Evolutionary conservation across 2,329 filamentous ascomycete genomes (phyloP).

Genomic region (Ophiobolus disseminans): DNA sequence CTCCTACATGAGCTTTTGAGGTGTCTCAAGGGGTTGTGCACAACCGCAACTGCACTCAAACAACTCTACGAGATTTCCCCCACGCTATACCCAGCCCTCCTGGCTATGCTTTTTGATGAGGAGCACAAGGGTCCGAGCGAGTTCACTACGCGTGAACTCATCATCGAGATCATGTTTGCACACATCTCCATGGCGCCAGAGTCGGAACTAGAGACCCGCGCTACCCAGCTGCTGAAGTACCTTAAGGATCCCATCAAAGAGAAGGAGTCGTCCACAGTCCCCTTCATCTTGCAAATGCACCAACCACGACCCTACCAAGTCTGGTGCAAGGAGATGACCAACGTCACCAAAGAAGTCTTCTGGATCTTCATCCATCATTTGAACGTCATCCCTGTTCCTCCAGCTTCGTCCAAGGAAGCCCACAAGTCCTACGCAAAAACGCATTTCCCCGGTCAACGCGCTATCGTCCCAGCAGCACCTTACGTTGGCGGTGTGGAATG

Average conservation of each 20-base stretch:
- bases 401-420: constrained; percentile 38
- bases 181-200: constrained; percentile 72
- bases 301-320: constrained; percentile 86
- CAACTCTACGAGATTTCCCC: constrained; percentile 81
- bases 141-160: constrained; percentile 89
- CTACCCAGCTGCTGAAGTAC: constrained; percentile 76
- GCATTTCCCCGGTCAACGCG: constrained; percentile 84
- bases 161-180: constrained; percentile 87
- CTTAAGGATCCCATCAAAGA: constrained; percentile 76
- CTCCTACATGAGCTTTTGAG: constrained; percentile 90
- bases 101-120: constrained; percentile 93
- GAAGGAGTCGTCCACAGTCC: constrained; percentile 77
- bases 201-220: constrained; percentile 70
- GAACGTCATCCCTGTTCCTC: constrained; percentile 76
- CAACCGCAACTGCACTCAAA: constrained; percentile 83
- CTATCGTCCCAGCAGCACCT: constrained; percentile 90
- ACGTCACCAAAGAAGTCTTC: constrained; percentile 97
- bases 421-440: constrained; percentile 60
- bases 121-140: constrained; percentile 98
- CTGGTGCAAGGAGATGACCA: constrained; percentile 91
- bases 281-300: constrained; percentile 90
- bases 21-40: constrained; percentile 93
- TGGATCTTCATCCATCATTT: constrained; percentile 98
- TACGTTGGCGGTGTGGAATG: constrained; percentile 98
- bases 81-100: constrained; percentile 82